These are phyloP conservation scores for Selenicereus undatus DNA, from an alignment of 148 eudicot species.

Conservation along the genomic window DNA sequence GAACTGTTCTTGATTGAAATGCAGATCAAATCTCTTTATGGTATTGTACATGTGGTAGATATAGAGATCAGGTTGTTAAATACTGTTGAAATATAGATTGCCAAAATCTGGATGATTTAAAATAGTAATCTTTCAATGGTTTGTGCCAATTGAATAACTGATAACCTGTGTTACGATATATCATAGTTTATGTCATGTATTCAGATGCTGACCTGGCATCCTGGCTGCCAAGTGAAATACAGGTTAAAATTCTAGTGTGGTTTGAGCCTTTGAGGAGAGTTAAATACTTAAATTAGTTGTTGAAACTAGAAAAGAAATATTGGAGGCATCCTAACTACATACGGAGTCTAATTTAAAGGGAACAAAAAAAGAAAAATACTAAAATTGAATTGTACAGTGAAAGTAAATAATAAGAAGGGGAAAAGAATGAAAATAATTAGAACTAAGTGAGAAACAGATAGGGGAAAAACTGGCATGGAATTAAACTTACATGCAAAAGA, in stretches of 20 bases:
- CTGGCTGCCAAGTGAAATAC: background rate
- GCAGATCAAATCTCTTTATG: background rate
- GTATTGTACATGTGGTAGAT: background rate
- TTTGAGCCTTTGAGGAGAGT: background rate
- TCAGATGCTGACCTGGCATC: background rate
- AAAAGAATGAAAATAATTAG: background rate
- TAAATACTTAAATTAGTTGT: background rate
- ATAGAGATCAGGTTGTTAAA: background rate
- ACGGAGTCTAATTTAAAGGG: background rate
- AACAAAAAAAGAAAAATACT: background rate
- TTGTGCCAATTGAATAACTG: too few relatives aligned
- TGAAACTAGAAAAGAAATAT: background rate
- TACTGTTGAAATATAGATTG: background rate
- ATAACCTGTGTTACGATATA: background rate
- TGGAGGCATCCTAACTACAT: background rate
- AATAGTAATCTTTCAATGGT: background rate
- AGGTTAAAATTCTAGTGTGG: background rate
- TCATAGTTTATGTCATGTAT: background rate
- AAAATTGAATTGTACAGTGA: too few relatives aligned
- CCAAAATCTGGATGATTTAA: background rate
- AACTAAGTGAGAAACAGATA: background rate
- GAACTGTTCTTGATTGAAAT: background rate
- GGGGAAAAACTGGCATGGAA: background rate
- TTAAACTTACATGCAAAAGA: background rate
- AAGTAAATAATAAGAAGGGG: background rate